Evolutionary conservation across 345 rosid genomes (phyloP).

Genomic region (Populus nigra): DNA sequence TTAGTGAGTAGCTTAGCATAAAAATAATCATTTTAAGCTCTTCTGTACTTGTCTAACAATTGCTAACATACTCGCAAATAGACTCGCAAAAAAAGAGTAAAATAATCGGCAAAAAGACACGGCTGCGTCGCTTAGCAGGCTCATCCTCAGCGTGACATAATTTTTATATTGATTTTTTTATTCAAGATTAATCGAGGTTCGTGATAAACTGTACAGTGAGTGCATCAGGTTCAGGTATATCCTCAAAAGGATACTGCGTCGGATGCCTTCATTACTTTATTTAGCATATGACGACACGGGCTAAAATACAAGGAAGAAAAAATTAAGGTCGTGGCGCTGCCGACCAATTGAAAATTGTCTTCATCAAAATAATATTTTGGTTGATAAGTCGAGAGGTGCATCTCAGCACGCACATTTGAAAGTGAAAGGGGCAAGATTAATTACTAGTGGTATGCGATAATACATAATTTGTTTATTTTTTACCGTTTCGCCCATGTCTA

Average conservation of each 20-base stretch:
- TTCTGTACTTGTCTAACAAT: no score
- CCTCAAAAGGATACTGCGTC: not conserved
- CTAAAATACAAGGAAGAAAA: no score
- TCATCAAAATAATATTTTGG: not conserved
- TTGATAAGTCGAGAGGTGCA: not conserved
- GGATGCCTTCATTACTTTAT: not conserved
- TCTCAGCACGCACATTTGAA: not conserved
- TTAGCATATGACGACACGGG: not conserved
- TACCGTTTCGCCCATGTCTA: no score
- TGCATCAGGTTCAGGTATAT: not conserved
- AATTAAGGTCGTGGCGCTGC: not conserved
- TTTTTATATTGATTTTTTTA: not conserved
- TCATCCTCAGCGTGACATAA: no score
- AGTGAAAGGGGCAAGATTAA: not conserved
- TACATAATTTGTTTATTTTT: no score
- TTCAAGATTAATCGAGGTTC: not conserved
- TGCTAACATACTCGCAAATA: no score
- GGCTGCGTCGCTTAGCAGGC: no score
- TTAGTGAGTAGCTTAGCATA: no score
- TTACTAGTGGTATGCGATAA: not conserved
- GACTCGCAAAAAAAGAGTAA: no score
- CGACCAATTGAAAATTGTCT: not conserved
- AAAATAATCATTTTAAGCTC: no score
- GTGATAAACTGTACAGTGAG: not conserved
- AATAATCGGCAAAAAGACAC: no score